Conservation (phyloP, 2,329 filamentous ascomycete species). For the Teratosphaeria pseudoeucalypti region DNA sequence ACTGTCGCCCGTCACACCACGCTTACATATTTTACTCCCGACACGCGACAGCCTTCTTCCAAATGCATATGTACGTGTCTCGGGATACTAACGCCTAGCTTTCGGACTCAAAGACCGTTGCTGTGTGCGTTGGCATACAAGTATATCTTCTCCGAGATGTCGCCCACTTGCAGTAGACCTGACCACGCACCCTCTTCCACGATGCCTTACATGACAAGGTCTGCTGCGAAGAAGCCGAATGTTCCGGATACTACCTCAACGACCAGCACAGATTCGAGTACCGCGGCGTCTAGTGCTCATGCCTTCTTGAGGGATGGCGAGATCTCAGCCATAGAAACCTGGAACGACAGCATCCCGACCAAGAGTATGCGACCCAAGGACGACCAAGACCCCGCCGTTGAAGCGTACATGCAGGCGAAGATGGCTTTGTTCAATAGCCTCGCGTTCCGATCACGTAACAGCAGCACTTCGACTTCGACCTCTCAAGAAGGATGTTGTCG, state of each 20-base stretch:
- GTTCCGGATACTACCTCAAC: background rate
- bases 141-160: background rate
- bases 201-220: background rate
- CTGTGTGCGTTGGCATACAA: background rate
- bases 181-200: background rate
- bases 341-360: conserved; percentile 16
- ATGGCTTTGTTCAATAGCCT: conserved; percentile 24
- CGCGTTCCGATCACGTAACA: background rate
- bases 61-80: background rate
- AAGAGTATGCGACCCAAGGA: conserved; percentile 9
- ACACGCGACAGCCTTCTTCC: background rate
- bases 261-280: conserved; percentile 1
- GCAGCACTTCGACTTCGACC: conserved; percentile 3
- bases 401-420: conserved; percentile 27
- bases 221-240: background rate
- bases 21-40: background rate
- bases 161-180: background rate
- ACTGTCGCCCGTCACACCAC: background rate
- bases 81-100: background rate
- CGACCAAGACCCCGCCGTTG: conserved; percentile 16
- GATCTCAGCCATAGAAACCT: conserved; percentile 18
- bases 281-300: conserved; percentile 1
- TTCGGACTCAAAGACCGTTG: background rate
- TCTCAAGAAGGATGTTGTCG: background rate
- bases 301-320: conserved; percentile 14